Evolutionary conservation across 78 protist species (phyloP).

Genomic region (Polysphondylium violaceum): DNA sequence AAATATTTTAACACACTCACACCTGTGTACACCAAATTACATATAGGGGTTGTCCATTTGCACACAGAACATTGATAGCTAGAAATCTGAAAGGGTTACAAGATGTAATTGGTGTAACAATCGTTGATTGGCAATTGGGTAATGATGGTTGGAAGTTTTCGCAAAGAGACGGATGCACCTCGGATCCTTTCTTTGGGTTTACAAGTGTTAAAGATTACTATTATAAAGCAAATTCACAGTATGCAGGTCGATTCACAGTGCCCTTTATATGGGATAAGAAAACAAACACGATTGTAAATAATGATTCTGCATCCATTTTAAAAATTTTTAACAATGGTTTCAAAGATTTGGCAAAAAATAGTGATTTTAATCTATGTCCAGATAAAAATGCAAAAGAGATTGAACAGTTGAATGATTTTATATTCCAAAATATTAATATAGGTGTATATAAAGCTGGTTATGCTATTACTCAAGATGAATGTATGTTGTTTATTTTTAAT

Average conservation of each 20-base stretch:
- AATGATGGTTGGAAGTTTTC: slow-evolving; percentile 47
- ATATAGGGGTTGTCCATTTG: neutral
- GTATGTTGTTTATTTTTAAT: slow-evolving; percentile 1
- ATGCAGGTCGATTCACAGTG: slow-evolving; percentile 81
- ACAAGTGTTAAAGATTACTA: neutral
- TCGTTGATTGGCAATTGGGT: slow-evolving; percentile 50
- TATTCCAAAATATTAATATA: slow-evolving; percentile 89
- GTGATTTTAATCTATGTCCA: slow-evolving; percentile 86
- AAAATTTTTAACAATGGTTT: slow-evolving; percentile 89
- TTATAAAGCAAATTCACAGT: slow-evolving; percentile 13
- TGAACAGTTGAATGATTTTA: slow-evolving; percentile 83
- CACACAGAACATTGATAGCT: neutral
- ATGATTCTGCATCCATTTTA: slow-evolving; percentile 91
- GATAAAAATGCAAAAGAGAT: slow-evolving; percentile 31
- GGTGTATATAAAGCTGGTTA: slow-evolving; percentile 95
- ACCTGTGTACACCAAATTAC: no score
- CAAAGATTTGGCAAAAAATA: slow-evolving; percentile 74
- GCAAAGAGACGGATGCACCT: slow-evolving; percentile 31
- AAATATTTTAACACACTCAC: no score
- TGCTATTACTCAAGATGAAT: slow-evolving; percentile 54
- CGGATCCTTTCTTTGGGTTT: slow-evolving; percentile 40
- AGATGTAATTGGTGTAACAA: slow-evolving; percentile 6
- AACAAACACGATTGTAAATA: slow-evolving; percentile 85
- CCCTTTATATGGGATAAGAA: slow-evolving; percentile 92
- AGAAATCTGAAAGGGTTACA: neutral